Evolutionary conservation across 2,329 filamentous ascomycete genomes (phyloP), one percentile per base, ranked within the genome.

Genomic region (Stenocarpella maydis): DNA sequence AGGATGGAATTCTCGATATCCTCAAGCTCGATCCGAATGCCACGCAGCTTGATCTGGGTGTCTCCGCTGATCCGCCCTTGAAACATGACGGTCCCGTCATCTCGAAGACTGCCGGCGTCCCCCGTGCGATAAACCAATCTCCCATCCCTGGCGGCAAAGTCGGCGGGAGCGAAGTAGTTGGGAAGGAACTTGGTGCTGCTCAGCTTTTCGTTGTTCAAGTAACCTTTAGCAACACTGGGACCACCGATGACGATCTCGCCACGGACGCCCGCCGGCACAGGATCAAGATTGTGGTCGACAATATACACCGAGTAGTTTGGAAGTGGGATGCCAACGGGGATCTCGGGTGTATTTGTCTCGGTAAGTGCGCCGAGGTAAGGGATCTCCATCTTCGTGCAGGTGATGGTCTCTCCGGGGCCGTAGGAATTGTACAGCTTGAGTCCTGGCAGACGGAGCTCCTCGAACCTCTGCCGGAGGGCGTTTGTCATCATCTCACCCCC

Each of bases 41-140:
- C 69, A 9, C 78, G 76, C 1, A 87, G 74, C 72, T 86, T 86
- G 71, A 86, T 74, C 52, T 84, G 79, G 0, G 78, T 81, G 64
- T 85, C 82, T 4, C 81, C 82, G 1, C 69, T 74, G 1, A 82
- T 79, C 0, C 83, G 80, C 0, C 82, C 81, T 7, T 78, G 66
- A 37, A 81, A 74, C 1, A 77, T 64, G 0, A 85, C 72, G 0
- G 73, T 70, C 1, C 82, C 82, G 37, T 82, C 77, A 0, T 69
- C 24, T 1, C 68, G 68, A 28, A 82, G 72, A 3, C 76, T 74
- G 1, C 80, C 83, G 19, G 70, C 73, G 69, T 85, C 82, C 1
- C 83, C 82, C 1, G 82, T 84, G 21, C 77, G 78, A 71, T 83
- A 81, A 63, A 82, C 76, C 3, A 41, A 72, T 0, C 68, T 75